These are phyloP conservation scores for Yarrowia yakushimensis DNA, from an alignment of 805 yeast species.

Conservation along the genomic window DNA sequence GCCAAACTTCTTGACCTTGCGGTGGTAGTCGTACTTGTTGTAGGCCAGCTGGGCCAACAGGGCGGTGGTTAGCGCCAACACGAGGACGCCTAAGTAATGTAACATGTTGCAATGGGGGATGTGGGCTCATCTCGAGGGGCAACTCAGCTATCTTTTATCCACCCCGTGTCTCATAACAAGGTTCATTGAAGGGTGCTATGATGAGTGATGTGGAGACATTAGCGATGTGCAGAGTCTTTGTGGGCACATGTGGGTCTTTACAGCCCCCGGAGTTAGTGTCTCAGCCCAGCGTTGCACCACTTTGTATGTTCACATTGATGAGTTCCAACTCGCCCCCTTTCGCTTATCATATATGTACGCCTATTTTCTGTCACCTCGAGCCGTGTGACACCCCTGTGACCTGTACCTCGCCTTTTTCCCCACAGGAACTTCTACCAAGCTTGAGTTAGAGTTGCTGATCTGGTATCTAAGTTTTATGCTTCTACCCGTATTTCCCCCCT, in stretches of 20 bases:
- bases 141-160: neutral
- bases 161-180: neutral
- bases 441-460: neutral
- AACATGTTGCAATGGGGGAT: neutral
- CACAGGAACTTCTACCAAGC: neutral
- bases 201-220: neutral
- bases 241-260: no score
- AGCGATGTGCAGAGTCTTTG: neutral
- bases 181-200: neutral
- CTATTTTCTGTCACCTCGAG: no score
- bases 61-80: constrained; percentile 7
- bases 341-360: no score
- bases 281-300: no score
- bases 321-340: no score
- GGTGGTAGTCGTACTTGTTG: constrained; percentile 15
- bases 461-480: neutral
- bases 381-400: neutral
- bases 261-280: no score
- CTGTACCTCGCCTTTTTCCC: neutral
- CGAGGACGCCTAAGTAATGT: neutral
- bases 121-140: neutral
- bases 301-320: no score
- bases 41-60: constrained; percentile 9
- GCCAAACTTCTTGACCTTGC: constrained; percentile 16
- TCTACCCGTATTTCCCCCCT: constrained; percentile 5